Conservation (phyloP, 139 green algal genomes). For the Eudorina sp. region DNA sequence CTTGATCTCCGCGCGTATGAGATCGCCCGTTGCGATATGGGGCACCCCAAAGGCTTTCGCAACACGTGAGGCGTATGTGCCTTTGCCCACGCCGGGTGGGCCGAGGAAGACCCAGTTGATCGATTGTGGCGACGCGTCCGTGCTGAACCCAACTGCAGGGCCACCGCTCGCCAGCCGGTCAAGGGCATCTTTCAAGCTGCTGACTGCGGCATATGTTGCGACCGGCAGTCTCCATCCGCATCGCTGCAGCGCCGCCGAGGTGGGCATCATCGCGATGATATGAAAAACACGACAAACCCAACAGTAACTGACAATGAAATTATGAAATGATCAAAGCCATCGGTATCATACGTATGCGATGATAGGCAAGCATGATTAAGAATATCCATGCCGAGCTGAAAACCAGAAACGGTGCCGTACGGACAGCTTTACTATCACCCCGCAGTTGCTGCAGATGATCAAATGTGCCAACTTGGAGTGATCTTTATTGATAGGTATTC, state of each 20-base stretch:
- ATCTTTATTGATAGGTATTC: no score
- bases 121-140: not conserved
- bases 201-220: not conserved
- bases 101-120: conserved; percentile 79
- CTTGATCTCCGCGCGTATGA: conserved; percentile 93
- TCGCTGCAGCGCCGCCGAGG: not conserved
- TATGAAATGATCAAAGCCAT: no score
- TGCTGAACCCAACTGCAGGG: not conserved
- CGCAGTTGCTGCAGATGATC: no score
- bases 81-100: conserved; percentile 95
- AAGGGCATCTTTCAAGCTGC: not conserved
- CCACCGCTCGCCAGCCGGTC: not conserved
- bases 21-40: conserved; percentile 95
- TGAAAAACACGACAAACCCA: no score
- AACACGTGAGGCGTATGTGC: conserved; percentile 92
- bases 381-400: no score
- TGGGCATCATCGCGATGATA: not conserved
- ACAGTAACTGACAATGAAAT: no score
- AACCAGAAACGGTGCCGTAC: no score
- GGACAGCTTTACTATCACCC: no score
- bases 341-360: no score
- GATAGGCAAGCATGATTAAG: no score
- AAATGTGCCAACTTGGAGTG: no score
- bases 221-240: not conserved
- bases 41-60: conserved; percentile 83